phyloP scores from a whole-genome alignment of 208 protist genomes.

The Acanthamoeba lenticulata region DNA sequence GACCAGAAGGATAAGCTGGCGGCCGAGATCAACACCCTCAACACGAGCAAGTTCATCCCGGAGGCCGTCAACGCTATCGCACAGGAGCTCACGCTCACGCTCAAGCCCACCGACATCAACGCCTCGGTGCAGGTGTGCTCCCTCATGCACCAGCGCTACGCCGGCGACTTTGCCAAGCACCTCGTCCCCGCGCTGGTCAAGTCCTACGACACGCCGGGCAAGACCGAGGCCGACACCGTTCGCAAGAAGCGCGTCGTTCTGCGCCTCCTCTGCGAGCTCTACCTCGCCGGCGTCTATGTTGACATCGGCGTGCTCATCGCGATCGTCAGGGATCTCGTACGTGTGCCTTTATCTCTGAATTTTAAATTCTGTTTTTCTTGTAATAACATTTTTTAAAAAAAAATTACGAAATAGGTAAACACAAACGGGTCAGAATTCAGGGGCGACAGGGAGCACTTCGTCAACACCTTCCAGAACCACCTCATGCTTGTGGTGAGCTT shows the following conservation, averaged over 20 bases:
- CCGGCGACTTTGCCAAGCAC: constrained; percentile 70
- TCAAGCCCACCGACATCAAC: constrained; percentile 71
- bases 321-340: constrained; percentile 71
- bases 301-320: constrained; percentile 53
- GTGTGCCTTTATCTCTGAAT: background rate
- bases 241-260: constrained; percentile 71
- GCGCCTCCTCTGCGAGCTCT: constrained; percentile 76
- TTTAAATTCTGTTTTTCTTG: too few species aligned
- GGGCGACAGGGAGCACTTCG: constrained; percentile 40
- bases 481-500: constrained; percentile 69
- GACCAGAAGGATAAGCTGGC: constrained; percentile 75
- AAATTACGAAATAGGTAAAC: constrained; percentile 13
- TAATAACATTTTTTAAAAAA: too few species aligned
- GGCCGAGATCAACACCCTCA: constrained; percentile 77
- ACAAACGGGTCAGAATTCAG: constrained; percentile 17
- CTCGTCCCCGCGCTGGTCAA: constrained; percentile 71
- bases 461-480: constrained; percentile 61
- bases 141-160: constrained; percentile 82
- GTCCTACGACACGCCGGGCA: constrained; percentile 35
- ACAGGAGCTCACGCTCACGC: constrained; percentile 73
- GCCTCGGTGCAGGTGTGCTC: constrained; percentile 76
- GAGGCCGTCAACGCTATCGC: constrained; percentile 81
- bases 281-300: constrained; percentile 69
- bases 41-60: constrained; percentile 81
- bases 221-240: constrained; percentile 73